Percentiles rank a stretch among this genome's conserved stretches.
Conservation (phyloP, 2,329 filamentous ascomycete species). For the Diplocarpon mali region DNA sequence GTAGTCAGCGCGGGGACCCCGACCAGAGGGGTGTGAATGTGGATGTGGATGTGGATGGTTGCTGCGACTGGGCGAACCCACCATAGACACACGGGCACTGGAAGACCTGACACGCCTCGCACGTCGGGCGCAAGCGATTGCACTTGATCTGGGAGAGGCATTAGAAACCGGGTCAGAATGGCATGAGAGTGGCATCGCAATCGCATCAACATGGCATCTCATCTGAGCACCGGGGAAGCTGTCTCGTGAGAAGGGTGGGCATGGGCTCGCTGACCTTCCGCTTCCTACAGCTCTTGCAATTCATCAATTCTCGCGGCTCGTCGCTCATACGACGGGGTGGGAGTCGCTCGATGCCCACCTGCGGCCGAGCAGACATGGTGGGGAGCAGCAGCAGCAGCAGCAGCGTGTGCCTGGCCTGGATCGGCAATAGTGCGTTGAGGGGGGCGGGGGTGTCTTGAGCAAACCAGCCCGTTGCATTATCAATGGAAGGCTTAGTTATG, state of each 20-base stretch:
- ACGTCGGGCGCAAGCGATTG: conserved; percentile 72
- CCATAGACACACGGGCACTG: conserved; percentile 83
- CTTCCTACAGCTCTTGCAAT: conserved; percentile 89
- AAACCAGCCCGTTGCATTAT: no score
- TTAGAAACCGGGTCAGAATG: conserved; percentile 4
- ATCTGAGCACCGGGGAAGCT: no score
- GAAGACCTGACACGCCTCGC: conserved; percentile 82
- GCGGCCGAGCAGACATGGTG: conserved; percentile 25
- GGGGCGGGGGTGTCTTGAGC: no score
- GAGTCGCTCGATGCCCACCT: conserved; percentile 28
- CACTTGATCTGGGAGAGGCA: conserved; percentile 65
- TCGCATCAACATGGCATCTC: no score
- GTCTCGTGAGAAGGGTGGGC: no score
- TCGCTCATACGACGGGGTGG: conserved; percentile 27
- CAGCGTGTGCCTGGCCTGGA: no score
- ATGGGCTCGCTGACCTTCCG: conserved; percentile 55
- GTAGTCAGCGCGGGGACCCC: neutral
- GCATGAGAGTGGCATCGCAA: no score
- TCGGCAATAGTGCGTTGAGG: no score
- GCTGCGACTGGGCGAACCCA: conserved; percentile 43
- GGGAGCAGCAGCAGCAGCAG: conserved; percentile 2
- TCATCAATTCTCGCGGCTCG: conserved; percentile 80
- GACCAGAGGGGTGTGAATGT: no score
- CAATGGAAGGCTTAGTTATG: no score
- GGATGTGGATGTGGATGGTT: neutral